phyloP scores from a whole-genome alignment of 805 yeast genomes.

The Deakozyma indianensis region DNA sequence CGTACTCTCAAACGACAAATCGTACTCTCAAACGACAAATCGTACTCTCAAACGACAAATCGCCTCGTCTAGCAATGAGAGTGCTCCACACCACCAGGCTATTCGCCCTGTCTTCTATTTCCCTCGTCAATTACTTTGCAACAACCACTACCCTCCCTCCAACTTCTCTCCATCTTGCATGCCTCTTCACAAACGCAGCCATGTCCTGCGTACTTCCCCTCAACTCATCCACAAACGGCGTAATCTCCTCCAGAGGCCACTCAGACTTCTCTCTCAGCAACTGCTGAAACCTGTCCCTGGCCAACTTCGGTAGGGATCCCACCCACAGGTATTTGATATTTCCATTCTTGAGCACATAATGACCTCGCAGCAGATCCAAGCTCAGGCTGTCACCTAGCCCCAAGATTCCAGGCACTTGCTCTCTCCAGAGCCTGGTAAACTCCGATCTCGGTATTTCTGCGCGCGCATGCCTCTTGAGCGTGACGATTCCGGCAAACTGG shows the following conservation, averaged over 20 bases:
- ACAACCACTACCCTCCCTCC: neutral
- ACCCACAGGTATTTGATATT: conserved; percentile 41
- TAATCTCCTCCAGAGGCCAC: conserved; percentile 51
- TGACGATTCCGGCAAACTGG: neutral
- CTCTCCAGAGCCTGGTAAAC: neutral
- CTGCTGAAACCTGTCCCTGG: conserved; percentile 33
- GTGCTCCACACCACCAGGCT: neutral
- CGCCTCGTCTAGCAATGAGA: too few relatives aligned
- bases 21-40: too few relatives aligned
- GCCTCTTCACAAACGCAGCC: conserved; percentile 20
- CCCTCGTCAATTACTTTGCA: neutral
- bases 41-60: too few relatives aligned
- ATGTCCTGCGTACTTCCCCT: conserved; percentile 36
- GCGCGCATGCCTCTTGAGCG: neutral
- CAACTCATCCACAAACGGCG: conserved; percentile 48
- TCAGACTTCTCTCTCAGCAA: conserved; percentile 38
- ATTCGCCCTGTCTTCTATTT: neutral
- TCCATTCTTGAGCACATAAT: conserved; percentile 33
- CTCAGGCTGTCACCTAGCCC: conserved; percentile 51
- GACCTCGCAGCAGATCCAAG: conserved; percentile 38
- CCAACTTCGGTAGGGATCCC: conserved; percentile 32
- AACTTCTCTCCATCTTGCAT: neutral
- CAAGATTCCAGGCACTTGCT: conserved; percentile 11
- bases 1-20: too few relatives aligned
- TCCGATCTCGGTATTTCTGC: neutral